These are phyloP conservation scores for Aspergillus proliferans DNA, from an alignment of 2,329 filamentous ascomycete genomes.

Conservation along the genomic window DNA sequence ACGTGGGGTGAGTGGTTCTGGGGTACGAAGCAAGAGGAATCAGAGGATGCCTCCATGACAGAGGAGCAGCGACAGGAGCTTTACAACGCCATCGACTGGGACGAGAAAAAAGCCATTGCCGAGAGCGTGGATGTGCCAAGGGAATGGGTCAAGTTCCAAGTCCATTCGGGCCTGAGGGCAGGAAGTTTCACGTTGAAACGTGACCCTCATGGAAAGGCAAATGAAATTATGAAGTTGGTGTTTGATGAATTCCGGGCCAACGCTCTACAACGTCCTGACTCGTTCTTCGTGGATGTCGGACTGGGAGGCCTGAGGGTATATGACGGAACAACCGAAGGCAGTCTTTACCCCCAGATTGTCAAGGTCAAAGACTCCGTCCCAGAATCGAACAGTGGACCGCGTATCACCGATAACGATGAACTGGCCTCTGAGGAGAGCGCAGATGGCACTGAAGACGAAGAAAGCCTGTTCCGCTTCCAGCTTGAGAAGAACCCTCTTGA, in stretches of 20 bases:
- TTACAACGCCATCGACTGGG: constrained; percentile 96
- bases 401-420: constrained; percentile 26
- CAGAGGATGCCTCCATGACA: constrained; percentile 79
- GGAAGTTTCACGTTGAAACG: constrained; percentile 93
- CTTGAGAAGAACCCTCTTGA: constrained; percentile 95
- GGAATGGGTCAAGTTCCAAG: constrained; percentile 85
- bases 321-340: constrained; percentile 88
- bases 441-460: constrained; percentile 46
- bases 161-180: constrained; percentile 88
- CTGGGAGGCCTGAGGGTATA: constrained; percentile 91
- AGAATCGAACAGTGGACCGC: constrained; percentile 37
- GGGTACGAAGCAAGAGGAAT: constrained; percentile 68
- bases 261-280: constrained; percentile 82
- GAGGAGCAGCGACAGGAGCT: constrained; percentile 95
- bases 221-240: constrained; percentile 80
- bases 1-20: constrained; percentile 91
- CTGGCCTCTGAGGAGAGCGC: constrained; percentile 34
- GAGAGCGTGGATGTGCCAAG: constrained; percentile 84
- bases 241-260: constrained; percentile 95
- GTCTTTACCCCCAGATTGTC: constrained; percentile 89
- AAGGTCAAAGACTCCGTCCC: constrained; percentile 80
- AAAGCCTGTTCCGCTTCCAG: constrained; percentile 86
- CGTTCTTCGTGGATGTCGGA: constrained; percentile 78
- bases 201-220: constrained; percentile 68
- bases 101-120: constrained; percentile 85